Conservation (phyloP, 1,284 basidiomycete genomes). For the Phellinidium pouzarii region DNA sequence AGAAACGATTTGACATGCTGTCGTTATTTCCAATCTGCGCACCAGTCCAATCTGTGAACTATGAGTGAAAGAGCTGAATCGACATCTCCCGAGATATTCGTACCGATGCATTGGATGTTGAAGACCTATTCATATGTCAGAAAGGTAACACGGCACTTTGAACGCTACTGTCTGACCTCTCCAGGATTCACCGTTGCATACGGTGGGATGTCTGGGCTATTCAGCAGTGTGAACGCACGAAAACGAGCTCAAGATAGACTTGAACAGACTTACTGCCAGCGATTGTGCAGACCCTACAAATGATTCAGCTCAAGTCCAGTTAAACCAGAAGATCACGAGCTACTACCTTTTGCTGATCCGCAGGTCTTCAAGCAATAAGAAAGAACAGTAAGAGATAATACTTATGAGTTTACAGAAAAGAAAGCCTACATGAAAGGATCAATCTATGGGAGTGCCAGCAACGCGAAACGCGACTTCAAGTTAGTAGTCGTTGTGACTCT, state of each 20-base stretch:
- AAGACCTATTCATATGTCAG: slow-evolving; percentile 42
- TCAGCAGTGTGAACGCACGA: not conserved
- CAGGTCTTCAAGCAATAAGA: slow-evolving; percentile 35
- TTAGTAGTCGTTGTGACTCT: slow-evolving; percentile 16
- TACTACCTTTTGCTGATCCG: slow-evolving; percentile 54
- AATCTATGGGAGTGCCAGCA: no score
- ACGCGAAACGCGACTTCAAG: not conserved
- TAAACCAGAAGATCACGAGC: not conserved
- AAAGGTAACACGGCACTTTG: not conserved
- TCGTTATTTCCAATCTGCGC: slow-evolving; percentile 74
- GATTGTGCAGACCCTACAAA: slow-evolving; percentile 56
- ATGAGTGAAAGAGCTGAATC: not conserved
- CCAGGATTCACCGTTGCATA: slow-evolving; percentile 60
- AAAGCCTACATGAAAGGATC: slow-evolving; percentile 43
- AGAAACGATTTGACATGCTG: slow-evolving; percentile 35
- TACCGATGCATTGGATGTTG: slow-evolving; percentile 68
- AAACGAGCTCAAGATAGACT: not conserved
- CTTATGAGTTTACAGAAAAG: not conserved
- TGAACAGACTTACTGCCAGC: slow-evolving; percentile 55
- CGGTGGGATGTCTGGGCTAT: slow-evolving; percentile 63
- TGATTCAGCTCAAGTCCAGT: not conserved
- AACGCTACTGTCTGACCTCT: slow-evolving; percentile 32
- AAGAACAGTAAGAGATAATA: not conserved
- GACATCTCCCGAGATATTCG: slow-evolving; percentile 21
- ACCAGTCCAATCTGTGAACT: slow-evolving; percentile 58